Evolutionary conservation across 768 basidiomycete genomes (phyloP).

Genomic region (Calocera cornea): DNA sequence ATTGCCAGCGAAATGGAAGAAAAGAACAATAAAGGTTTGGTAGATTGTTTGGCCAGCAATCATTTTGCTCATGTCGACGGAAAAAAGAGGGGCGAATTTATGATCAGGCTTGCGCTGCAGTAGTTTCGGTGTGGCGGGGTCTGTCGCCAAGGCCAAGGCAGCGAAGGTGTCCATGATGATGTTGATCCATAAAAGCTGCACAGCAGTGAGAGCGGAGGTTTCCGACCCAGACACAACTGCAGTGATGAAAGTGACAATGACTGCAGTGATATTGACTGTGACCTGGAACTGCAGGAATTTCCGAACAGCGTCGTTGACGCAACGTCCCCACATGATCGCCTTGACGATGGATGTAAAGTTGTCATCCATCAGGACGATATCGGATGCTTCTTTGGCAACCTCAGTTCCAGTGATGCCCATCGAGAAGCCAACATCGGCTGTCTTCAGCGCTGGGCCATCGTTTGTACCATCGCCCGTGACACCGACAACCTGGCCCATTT

Average conservation of each 20-base stretch:
- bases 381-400: conserved; percentile 96
- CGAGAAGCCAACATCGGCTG: conserved; percentile 91
- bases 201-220: conserved; percentile 78
- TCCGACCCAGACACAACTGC: conserved; percentile 69
- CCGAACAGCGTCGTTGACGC: conserved; percentile 92
- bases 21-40: conserved; percentile 66
- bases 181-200: conserved; percentile 97
- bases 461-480: conserved; percentile 98
- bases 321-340: conserved; percentile 98
- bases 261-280: conserved; percentile 89
- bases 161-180: conserved; percentile 99
- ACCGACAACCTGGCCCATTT: conserved; percentile 78
- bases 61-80: conserved; percentile 92
- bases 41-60: conserved; percentile 81
- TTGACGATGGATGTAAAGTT: conserved; percentile 93
- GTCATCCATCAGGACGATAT: conserved; percentile 97
- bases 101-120: conserved; percentile 85
- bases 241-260: conserved; percentile 82
- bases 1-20: conserved; percentile 78
- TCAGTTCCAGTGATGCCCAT: conserved; percentile 97
- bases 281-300: conserved; percentile 97
- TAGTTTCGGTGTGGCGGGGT: conserved; percentile 69
- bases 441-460: conserved; percentile 91
- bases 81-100: conserved; percentile 79
- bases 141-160: conserved; percentile 91